These are phyloP conservation scores for Colletotrichum truncatum DNA, from an alignment of 2,329 filamentous ascomycete species.

Conservation along the genomic window DNA sequence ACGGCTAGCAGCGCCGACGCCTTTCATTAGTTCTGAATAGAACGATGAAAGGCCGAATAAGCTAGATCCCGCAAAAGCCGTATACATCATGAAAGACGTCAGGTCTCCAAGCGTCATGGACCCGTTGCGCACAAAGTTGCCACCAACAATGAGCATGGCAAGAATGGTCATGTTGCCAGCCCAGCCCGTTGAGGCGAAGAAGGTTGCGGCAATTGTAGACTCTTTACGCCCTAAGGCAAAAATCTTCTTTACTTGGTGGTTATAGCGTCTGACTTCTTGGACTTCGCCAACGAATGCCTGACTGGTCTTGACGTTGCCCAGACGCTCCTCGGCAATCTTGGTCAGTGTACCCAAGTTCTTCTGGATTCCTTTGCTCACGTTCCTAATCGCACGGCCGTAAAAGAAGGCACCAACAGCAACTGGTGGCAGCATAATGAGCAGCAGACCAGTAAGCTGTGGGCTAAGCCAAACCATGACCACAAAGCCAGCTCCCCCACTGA, in stretches of 20 bases:
- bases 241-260: conserved; percentile 89
- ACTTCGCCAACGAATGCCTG: conserved; percentile 96
- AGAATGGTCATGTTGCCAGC: conserved; percentile 97
- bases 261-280: conserved; percentile 90
- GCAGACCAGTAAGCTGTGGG: conserved; percentile 85
- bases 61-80: conserved; percentile 84
- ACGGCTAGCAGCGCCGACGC: conserved; percentile 94
- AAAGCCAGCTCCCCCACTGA: conserved; percentile 91
- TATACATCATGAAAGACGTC: conserved; percentile 98
- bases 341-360: conserved; percentile 92
- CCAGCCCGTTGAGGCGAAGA: conserved; percentile 88
- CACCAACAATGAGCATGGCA: conserved; percentile 88
- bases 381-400: conserved; percentile 89
- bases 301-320: conserved; percentile 95
- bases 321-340: conserved; percentile 97
- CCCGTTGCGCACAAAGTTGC: conserved; percentile 87
- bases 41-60: conserved; percentile 95
- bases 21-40: conserved; percentile 99
- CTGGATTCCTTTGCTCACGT: conserved; percentile 91
- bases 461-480: conserved; percentile 96
- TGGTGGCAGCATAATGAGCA: conserved; percentile 88
- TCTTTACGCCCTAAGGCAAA: conserved; percentile 89
- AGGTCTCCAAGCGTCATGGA: conserved; percentile 90
- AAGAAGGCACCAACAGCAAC: conserved; percentile 91
- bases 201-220: conserved; percentile 87